A percentile compares a stretch with the other conserved stretches of the same genome.
phyloP scores from a whole-genome alignment of 2,329 filamentous ascomycete genomes.

The Xylaria sp. region DNA sequence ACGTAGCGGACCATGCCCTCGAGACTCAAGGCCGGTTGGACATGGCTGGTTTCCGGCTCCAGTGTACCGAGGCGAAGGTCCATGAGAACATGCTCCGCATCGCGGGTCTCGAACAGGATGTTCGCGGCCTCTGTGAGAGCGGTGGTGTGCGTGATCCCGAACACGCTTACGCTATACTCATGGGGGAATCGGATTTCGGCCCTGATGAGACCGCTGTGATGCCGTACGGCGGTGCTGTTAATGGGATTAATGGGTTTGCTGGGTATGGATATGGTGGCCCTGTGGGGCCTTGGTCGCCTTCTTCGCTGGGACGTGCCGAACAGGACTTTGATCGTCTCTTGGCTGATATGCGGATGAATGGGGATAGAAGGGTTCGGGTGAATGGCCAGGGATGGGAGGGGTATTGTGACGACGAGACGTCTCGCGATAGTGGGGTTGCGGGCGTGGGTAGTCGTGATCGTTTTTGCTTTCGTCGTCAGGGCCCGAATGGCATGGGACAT shows the following conservation, averaged over 20 bases:
- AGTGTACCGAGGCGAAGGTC: constrained; percentile 10
- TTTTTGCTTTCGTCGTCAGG: neutral
- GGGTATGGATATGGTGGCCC: neutral
- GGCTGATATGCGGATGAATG: constrained; percentile 11
- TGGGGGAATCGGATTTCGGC: constrained; percentile 19
- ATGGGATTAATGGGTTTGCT: neutral
- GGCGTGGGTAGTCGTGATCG: constrained; percentile 7
- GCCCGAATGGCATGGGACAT: neutral
- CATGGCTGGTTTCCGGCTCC: constrained; percentile 10
- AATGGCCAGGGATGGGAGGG: neutral
- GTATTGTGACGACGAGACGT: neutral
- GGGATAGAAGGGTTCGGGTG: too few relatives aligned
- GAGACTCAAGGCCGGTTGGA: constrained; percentile 35
- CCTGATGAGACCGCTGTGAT: neutral
- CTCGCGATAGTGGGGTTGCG: constrained; percentile 24
- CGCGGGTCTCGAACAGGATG: constrained; percentile 14
- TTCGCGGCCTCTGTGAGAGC: constrained; percentile 21
- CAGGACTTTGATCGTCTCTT: constrained; percentile 29
- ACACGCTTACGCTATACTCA: constrained; percentile 31
- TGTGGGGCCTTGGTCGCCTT: constrained; percentile 29
- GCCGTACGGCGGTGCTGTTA: neutral
- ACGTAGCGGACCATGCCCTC: constrained; percentile 31
- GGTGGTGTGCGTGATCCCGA: constrained; percentile 27
- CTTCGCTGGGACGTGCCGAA: constrained; percentile 27
- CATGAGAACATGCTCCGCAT: constrained; percentile 14